These are phyloP conservation scores for Podila verticillata DNA, from an alignment of 192 early-diverging fungal genomes.

Conservation along the genomic window DNA sequence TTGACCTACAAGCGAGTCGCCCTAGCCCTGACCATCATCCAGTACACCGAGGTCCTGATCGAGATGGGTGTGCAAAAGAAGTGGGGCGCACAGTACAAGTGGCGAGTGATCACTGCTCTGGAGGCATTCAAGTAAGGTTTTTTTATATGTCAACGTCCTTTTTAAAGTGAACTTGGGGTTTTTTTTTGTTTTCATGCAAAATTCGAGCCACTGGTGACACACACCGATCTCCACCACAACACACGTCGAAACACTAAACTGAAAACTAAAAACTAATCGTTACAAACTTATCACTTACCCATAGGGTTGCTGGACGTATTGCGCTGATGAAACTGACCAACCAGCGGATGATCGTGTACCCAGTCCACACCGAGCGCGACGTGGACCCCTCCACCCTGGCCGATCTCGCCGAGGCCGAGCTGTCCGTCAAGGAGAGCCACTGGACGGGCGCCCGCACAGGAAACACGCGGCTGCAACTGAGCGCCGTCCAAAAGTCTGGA, in stretches of 20 bases:
- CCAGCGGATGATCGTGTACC: conserved; percentile 67
- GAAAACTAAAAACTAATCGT: too few relatives aligned
- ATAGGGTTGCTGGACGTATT: conserved; percentile 49
- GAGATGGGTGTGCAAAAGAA: conserved; percentile 83
- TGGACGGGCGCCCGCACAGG: conserved; percentile 57
- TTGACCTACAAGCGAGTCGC: conserved; percentile 66
- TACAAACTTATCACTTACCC: background rate
- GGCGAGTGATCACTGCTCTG: conserved; percentile 69
- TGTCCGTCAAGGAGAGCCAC: conserved; percentile 31
- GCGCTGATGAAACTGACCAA: conserved; percentile 61
- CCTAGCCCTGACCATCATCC: conserved; percentile 72
- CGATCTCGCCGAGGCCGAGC: conserved; percentile 22
- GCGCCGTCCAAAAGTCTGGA: conserved; percentile 37
- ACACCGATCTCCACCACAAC: conserved; percentile 14
- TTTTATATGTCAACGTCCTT: conserved; percentile 4
- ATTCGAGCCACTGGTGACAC: conserved; percentile 33
- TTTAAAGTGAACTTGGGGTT: background rate
- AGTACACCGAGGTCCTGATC: conserved; percentile 75
- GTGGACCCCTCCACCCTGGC: conserved; percentile 65
- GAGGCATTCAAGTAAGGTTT: conserved; percentile 78
- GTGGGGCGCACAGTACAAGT: conserved; percentile 66
- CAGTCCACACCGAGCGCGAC: conserved; percentile 71
- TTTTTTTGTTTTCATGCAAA: conserved; percentile 14
- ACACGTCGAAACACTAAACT: background rate
- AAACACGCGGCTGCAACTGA: conserved; percentile 35